phyloP scores from a whole-genome alignment of 1,139 yeast species.

The Yamadazyma songkhlaensis region DNA sequence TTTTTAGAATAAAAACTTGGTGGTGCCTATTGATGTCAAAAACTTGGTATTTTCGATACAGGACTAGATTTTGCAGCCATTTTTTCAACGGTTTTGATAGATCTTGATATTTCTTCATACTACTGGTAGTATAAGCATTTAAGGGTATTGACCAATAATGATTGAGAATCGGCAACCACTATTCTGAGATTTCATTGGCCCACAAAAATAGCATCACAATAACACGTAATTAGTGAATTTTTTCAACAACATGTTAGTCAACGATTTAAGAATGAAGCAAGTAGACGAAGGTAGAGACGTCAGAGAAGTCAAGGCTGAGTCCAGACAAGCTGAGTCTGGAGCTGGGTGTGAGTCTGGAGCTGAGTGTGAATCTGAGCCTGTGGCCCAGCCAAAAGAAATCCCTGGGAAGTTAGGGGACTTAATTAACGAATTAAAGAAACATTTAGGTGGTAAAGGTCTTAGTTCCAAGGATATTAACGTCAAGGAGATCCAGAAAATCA shows the following conservation, averaged over 20 bases:
- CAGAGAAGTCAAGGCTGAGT: too few species aligned
- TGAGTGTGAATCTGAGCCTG: too few species aligned
- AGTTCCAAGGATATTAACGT: constrained; percentile 56
- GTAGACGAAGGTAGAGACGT: neutral
- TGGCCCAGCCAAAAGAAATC: constrained; percentile 9
- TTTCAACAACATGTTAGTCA: constrained; percentile 1
- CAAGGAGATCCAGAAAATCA: constrained; percentile 37
- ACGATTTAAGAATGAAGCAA: neutral
- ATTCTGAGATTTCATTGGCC: neutral
- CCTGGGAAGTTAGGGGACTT: constrained; percentile 23
- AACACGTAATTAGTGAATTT: neutral
- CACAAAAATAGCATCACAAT: too few species aligned
- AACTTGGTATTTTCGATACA: neutral
- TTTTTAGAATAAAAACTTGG: neutral
- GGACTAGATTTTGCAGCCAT: constrained; percentile 1
- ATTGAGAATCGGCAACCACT: neutral
- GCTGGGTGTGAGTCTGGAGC: too few species aligned
- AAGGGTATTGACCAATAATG: neutral
- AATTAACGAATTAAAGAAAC: constrained; percentile 26
- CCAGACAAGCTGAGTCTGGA: too few species aligned
- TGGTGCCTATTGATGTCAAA: neutral
- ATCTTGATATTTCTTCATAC: neutral
- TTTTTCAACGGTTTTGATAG: neutral
- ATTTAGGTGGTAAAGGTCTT: constrained; percentile 40
- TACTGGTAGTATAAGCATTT: neutral